Conservation (phyloP, 768 basidiomycete genomes). For the Infundibulicybe gibba region DNA sequence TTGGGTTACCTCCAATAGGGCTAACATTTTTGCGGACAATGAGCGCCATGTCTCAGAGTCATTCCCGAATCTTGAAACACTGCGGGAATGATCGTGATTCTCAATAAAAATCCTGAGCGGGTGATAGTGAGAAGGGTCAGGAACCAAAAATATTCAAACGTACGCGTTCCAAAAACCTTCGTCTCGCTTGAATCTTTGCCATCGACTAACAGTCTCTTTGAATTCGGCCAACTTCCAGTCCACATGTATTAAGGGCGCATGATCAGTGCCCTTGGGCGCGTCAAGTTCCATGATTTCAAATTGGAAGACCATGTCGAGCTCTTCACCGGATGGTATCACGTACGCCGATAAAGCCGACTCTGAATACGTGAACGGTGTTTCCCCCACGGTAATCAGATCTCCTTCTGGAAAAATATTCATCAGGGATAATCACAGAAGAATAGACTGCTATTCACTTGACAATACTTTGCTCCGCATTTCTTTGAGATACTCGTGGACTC, state of each 20-base stretch:
- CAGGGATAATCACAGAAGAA: constrained; percentile 7
- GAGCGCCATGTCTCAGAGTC: constrained; percentile 56
- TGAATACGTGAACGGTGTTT: constrained; percentile 56
- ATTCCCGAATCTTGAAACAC: constrained; percentile 64
- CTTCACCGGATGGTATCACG: constrained; percentile 52
- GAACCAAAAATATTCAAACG: constrained; percentile 17
- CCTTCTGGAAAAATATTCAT: constrained; percentile 30
- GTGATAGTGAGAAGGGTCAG: constrained; percentile 2
- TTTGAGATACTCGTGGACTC: constrained; percentile 62
- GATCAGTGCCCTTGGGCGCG: constrained; percentile 30
- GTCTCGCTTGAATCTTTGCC: constrained; percentile 56
- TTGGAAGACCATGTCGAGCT: constrained; percentile 64
- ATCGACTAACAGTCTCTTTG: constrained; percentile 41
- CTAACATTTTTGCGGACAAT: constrained; percentile 60
- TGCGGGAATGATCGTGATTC: constrained; percentile 67
- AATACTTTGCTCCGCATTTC: constrained; percentile 65
- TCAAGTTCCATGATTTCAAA: constrained; percentile 64
- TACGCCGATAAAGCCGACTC: constrained; percentile 49
- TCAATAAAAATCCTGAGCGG: constrained; percentile 54
- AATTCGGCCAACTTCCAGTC: constrained; percentile 53
- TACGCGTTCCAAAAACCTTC: constrained; percentile 69
- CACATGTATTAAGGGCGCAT: constrained; percentile 34
- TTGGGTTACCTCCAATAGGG: constrained; percentile 57
- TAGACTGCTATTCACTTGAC: constrained; percentile 36
- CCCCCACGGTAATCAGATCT: constrained; percentile 64